Evolutionary conservation across 495 filamentous ascomycete genomes (phyloP).

Genomic region (Lophium mytilinum): DNA sequence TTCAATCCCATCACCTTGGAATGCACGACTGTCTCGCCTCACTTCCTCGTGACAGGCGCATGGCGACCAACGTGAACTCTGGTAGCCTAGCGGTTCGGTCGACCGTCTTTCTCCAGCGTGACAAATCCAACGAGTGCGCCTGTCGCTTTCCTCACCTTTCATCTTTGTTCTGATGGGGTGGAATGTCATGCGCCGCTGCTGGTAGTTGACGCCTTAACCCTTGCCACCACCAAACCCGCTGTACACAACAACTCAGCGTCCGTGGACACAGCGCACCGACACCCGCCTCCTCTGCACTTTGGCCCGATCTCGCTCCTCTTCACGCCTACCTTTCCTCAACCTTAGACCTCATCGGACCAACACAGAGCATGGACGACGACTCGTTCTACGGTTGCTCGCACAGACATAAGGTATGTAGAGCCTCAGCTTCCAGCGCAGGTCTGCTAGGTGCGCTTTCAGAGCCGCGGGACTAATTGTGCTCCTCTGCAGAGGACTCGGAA

Average conservation of each 20-base stretch:
- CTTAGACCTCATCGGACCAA: neutral
- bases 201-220: neutral
- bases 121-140: too few relatives aligned
- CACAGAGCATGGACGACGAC: conserved; percentile 22
- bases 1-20: neutral
- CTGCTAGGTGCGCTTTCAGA: neutral
- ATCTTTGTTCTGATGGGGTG: too few relatives aligned
- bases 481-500: conserved; percentile 11
- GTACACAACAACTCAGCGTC: neutral
- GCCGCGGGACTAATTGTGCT: neutral
- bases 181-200: too few relatives aligned
- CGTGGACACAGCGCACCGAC: neutral
- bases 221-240: conserved; percentile 10
- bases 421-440: neutral
- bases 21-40: neutral
- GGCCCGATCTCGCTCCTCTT: neutral
- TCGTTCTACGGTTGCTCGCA: conserved; percentile 11
- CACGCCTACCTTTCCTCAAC: neutral
- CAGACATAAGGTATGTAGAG: conserved; percentile 17
- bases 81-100: too few relatives aligned
- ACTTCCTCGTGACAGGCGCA: neutral
- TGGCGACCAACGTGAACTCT: neutral
- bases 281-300: conserved; percentile 2
- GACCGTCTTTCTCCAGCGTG: too few relatives aligned
- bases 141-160: too few relatives aligned